Evolutionary conservation across 805 yeast genomes (phyloP).

Genomic region (Candida vartiovaarae): DNA sequence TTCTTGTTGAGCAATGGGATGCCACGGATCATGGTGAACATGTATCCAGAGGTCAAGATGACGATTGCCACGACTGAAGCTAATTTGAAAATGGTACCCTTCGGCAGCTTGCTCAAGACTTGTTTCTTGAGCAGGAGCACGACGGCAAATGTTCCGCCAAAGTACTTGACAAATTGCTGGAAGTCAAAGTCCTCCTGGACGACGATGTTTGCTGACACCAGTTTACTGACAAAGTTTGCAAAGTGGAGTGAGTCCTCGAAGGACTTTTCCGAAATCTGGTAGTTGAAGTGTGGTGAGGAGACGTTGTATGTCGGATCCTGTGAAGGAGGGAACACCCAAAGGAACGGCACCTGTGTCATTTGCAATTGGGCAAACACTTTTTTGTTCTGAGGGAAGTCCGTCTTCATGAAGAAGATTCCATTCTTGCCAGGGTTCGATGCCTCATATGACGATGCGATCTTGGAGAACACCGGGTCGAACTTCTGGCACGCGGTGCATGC

Average conservation of each 20-base stretch:
- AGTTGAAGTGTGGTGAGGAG: conserved; percentile 29
- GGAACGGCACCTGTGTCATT: conserved; percentile 50
- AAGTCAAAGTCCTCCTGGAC: conserved; percentile 38
- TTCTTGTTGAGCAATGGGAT: conserved; percentile 56
- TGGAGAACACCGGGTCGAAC: conserved; percentile 34
- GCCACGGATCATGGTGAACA: conserved; percentile 51
- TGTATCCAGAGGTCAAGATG: conserved; percentile 52
- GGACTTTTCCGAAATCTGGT: conserved; percentile 25
- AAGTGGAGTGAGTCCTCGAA: conserved; percentile 36
- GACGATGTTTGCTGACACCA: conserved; percentile 36
- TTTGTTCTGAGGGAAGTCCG: conserved; percentile 43
- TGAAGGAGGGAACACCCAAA: conserved; percentile 60
- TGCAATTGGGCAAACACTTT: conserved; percentile 34
- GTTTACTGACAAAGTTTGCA: conserved; percentile 45
- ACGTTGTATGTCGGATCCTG: conserved; percentile 20
- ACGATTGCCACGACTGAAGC: conserved; percentile 36
- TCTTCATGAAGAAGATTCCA: conserved; percentile 38
- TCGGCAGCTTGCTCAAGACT: conserved; percentile 27
- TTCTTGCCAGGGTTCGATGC: conserved; percentile 35
- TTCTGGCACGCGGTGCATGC: conserved; percentile 42
- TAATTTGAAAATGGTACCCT: conserved; percentile 22
- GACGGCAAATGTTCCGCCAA: conserved; percentile 34
- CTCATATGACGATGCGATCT: conserved; percentile 37
- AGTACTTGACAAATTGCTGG: conserved; percentile 37
- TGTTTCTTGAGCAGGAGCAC: conserved; percentile 45